A percentile compares a stretch with the other conserved stretches of the same genome.
phyloP scores from a whole-genome alignment of 768 basidiomycete genomes.

The Suillus luteus region DNA sequence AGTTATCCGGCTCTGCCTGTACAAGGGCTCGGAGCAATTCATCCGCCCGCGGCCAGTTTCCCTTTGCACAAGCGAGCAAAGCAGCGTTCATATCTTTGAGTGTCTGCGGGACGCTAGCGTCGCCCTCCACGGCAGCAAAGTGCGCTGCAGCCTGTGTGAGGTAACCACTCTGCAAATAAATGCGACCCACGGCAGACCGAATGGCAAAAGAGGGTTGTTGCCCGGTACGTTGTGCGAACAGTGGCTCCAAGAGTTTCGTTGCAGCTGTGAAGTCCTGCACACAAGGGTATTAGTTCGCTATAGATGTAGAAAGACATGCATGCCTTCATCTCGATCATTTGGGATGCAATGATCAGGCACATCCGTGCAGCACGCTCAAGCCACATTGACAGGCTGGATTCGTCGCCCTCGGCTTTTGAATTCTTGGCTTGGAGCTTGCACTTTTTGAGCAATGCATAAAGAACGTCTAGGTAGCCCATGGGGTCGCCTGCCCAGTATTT shows the following conservation, averaged over 20 bases:
- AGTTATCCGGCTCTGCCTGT: conserved; percentile 58
- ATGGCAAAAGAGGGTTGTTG: conserved; percentile 49
- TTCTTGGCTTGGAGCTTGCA: conserved; percentile 44
- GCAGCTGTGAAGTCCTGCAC: conserved; percentile 71
- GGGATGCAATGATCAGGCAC: conserved; percentile 78
- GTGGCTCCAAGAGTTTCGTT: conserved; percentile 63
- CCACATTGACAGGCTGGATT: conserved; percentile 67
- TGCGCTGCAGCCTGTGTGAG: conserved; percentile 58
- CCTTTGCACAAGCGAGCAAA: conserved; percentile 64
- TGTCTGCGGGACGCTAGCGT: conserved; percentile 46
- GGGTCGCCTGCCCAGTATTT: conserved; percentile 83
- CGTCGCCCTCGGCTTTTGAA: conserved; percentile 9
- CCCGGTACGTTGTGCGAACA: conserved; percentile 46
- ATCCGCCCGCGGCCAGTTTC: conserved; percentile 64
- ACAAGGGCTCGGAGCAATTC: conserved; percentile 46
- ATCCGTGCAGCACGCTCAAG: conserved; percentile 76
- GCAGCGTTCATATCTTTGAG: conserved; percentile 63
- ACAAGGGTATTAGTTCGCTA: conserved; percentile 4
- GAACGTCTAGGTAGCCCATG: conserved; percentile 77
- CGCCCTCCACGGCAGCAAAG: conserved; percentile 44
- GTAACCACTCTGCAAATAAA: conserved; percentile 76
- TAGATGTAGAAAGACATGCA: conserved; percentile 13
- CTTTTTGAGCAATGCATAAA: conserved; percentile 59
- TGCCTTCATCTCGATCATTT: conserved; percentile 85
- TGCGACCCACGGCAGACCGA: conserved; percentile 68